Evolutionary conservation across 257 asterid genomes (phyloP), one percentile per base, ranked within the genome.

Genomic region (Scutellaria galericulata): DNA sequence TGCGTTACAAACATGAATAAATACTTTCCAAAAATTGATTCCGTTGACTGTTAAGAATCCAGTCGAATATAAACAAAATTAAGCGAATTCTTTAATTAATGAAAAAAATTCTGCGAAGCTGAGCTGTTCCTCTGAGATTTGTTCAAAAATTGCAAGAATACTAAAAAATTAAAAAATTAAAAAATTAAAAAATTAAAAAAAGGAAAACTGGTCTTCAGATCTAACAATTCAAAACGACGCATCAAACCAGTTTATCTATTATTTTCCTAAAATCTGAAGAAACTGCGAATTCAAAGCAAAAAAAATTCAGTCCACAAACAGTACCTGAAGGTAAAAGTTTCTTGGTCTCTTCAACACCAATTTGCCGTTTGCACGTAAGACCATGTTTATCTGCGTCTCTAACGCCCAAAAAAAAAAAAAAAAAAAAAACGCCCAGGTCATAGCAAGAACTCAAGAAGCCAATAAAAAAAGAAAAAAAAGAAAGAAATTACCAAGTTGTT

Each of bases 291-390:
- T 9, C 7, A 20, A 58, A 61, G 31, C 7, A 55, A 68, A 58
- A 56, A 0, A 42, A 42, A 7, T 18, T 24, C 2, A 65, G 80
- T 68, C 83, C 54, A 71, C 72, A 9, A 66, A 71, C 77, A 62
- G 78, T 80, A 81, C 84, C 83, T 68, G 12, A 15, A 9, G 73
- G 66, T 22, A 18, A 80, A 75, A 65, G 37, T 58, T 64, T 76
- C 60, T 74, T 35, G 64, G 15, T 39, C 10, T 18, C 51, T 35
- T 15, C 62, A 7, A 40, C 37, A n/a, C 62, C 68, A 78, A 56
- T 55, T 56, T 57, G 40, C 15, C 62, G 59, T 52, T 68, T 70
- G 74, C 78, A 67, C 78, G 84, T 73, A 66, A 73, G 2, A 75
- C n/a, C n/a, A n/a, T n/a, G n/a, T n/a, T n/a, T n/a, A n/a, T n/a